Percentiles rank a stretch among this genome's conserved stretches.
phyloP scores from a whole-genome alignment of 2,329 filamentous ascomycete species.

The Lecanoromycetidae sp. region DNA sequence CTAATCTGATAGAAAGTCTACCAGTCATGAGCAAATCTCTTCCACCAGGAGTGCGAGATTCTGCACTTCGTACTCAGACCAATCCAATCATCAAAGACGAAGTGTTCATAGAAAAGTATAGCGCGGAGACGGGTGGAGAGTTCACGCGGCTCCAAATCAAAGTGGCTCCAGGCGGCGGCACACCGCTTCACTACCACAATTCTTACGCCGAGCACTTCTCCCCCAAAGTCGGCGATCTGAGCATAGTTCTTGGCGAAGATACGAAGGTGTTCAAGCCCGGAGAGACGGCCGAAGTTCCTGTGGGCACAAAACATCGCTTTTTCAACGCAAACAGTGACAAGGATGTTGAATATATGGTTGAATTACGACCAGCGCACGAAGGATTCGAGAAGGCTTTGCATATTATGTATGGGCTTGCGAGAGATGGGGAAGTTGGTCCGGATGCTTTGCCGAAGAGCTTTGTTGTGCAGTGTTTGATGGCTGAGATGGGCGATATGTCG shows the following conservation, averaged over 20 bases:
- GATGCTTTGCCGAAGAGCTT: conserved; percentile 15
- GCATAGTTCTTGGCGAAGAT: conserved; percentile 11
- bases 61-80: conserved; percentile 9
- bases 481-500: too few species aligned
- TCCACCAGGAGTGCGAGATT: conserved; percentile 16
- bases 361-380: conserved; percentile 14
- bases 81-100: conserved; percentile 17
- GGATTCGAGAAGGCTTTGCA: conserved; percentile 18
- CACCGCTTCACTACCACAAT: conserved; percentile 17
- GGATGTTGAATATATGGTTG: conserved; percentile 12
- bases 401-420: conserved; percentile 18
- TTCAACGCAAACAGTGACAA: conserved; percentile 15
- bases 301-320: conserved; percentile 16
- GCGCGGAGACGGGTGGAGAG: conserved; percentile 15
- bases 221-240: conserved; percentile 6
- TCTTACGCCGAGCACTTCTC: conserved; percentile 17
- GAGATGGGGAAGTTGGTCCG: conserved; percentile 15
- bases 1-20: too few species aligned
- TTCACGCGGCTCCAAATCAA: conserved; percentile 7
- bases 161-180: conserved; percentile 18
- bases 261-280: conserved; percentile 9
- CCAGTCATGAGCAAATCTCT: too few species aligned
- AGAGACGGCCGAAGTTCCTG: conserved; percentile 13
- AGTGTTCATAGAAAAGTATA: conserved; percentile 15
- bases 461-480: too few species aligned